These are phyloP conservation scores for Rhododendron molle DNA, from an alignment of 148 eudicot species.

Conservation along the genomic window DNA sequence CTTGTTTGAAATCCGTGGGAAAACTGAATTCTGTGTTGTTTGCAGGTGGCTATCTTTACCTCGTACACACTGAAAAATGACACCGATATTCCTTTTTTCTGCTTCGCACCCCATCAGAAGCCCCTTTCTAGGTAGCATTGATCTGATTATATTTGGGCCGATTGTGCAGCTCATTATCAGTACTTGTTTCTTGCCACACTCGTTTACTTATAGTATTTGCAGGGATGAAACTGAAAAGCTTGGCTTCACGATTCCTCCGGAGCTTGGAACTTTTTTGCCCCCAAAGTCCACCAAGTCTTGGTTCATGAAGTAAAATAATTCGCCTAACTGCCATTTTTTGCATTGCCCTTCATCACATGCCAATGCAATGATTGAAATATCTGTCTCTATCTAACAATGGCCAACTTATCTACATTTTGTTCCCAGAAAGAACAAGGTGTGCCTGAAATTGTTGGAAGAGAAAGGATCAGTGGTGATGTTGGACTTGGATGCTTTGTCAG, in stretches of 20 bases:
- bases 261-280: constrained; percentile 64
- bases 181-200: constrained; percentile 5
- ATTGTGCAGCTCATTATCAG: neutral
- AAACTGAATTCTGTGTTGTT: constrained; percentile 15
- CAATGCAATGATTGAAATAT: neutral
- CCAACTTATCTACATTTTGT: constrained; percentile 4
- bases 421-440: constrained; percentile 65
- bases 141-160: neutral
- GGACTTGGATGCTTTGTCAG: constrained; percentile 92
- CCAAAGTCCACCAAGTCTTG: constrained; percentile 69
- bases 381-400: neutral
- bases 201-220: constrained; percentile 22
- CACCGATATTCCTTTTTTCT: constrained; percentile 50
- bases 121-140: constrained; percentile 52
- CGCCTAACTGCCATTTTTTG: neutral
- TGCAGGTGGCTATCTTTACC: constrained; percentile 80
- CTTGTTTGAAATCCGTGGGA: neutral
- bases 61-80: constrained; percentile 73
- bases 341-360: neutral
- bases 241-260: constrained; percentile 39
- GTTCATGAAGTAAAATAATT: constrained; percentile 79
- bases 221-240: constrained; percentile 61
- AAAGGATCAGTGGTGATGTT: constrained; percentile 47
- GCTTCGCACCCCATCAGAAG: constrained; percentile 57
- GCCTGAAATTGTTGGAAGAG: constrained; percentile 56